A percentile compares a stretch with the other conserved stretches of the same genome.
Conservation (phyloP, 2,329 filamentous ascomycete species). For the Penicillium janthinellum region DNA sequence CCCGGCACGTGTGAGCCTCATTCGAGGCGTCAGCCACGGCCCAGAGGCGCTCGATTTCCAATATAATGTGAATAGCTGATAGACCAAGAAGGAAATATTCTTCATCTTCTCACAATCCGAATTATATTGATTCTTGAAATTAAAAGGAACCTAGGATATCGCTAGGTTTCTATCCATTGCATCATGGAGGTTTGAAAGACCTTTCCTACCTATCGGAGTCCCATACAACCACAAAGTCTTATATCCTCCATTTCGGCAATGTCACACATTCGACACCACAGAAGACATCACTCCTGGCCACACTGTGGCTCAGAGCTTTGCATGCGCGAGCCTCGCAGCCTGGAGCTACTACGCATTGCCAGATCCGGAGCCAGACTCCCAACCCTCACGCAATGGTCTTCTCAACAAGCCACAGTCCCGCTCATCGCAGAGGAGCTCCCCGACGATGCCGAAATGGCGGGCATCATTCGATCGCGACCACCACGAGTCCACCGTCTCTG, state of each 20-base stretch:
- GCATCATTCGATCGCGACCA: constrained; percentile 31
- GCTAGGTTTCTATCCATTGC: neutral
- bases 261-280: constrained; percentile 32
- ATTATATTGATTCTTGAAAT: neutral
- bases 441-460: constrained; percentile 36
- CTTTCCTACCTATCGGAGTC: neutral
- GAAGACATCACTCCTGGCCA: constrained; percentile 42
- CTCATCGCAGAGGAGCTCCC: constrained; percentile 27
- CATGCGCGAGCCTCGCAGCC: constrained; percentile 24
- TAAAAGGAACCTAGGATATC: neutral
- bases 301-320: constrained; percentile 32
- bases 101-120: neutral
- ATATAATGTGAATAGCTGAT: constrained; percentile 16
- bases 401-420: constrained; percentile 12
- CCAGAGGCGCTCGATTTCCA: constrained; percentile 6
- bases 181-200: constrained; percentile 11
- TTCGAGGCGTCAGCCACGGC: neutral
- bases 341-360: constrained; percentile 20
- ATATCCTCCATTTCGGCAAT: constrained; percentile 18
- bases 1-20: constrained; percentile 4
- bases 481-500: constrained; percentile 28
- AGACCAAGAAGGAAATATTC: neutral
- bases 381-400: constrained; percentile 18
- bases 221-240: neutral
- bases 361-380: constrained; percentile 4